Conservation (phyloP, 2,329 filamentous ascomycete species). For the Aspergillus pseudotamarii region DNA sequence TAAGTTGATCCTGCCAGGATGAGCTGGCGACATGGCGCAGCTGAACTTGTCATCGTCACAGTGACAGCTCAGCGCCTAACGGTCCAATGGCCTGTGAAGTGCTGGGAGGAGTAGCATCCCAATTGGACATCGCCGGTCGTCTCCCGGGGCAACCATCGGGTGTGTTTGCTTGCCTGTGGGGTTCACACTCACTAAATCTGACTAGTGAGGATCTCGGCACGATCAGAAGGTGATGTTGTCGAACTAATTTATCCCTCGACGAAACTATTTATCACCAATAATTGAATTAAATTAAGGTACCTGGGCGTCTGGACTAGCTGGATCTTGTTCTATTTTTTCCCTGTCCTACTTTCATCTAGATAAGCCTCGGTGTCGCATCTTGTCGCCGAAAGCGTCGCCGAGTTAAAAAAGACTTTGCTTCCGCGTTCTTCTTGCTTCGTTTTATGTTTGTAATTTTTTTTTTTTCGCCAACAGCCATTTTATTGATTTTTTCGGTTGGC, state of each 20-base stretch:
- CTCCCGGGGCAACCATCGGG: constrained; percentile 25
- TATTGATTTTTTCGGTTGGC: neutral
- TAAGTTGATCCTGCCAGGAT: neutral
- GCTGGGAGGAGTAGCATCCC: neutral
- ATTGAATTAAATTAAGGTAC: constrained; percentile 9
- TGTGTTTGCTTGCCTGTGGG: constrained; percentile 26
- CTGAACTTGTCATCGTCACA: constrained; percentile 12
- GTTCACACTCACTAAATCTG: constrained; percentile 12
- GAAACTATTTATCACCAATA: constrained; percentile 12
- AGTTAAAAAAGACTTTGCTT: constrained; percentile 1
- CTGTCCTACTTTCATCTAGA: constrained; percentile 9
- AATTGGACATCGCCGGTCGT: constrained; percentile 1
- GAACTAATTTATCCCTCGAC: constrained; percentile 8
- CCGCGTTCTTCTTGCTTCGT: constrained; percentile 2
- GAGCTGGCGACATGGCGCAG: constrained; percentile 7
- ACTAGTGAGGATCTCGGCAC: constrained; percentile 13
- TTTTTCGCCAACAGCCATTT: neutral
- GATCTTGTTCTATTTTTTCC: constrained; percentile 13
- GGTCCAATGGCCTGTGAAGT: neutral
- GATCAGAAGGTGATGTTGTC: constrained; percentile 18
- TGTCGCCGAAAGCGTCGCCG: constrained; percentile 5
- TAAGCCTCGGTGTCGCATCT: constrained; percentile 9
- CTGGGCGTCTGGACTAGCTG: constrained; percentile 2
- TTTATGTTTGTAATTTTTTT: neutral
- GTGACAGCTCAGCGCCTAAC: constrained; percentile 6